Conservation (phyloP, 73 alveolate species). For the Tetrahymena thermophila region DNA sequence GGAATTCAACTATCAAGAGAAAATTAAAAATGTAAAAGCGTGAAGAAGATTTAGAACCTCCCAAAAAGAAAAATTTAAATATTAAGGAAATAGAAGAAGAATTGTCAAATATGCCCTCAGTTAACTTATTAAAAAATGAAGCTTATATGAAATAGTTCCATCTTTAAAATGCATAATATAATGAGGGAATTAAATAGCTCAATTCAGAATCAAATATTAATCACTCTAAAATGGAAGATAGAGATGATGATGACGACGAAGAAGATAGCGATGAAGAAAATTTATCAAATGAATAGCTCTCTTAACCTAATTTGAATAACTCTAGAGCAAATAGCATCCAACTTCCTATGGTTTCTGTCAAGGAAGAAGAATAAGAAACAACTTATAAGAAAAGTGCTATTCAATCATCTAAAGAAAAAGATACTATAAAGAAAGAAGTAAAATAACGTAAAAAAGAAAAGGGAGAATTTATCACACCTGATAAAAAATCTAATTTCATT, state of each 20-base stretch:
- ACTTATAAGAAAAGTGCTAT: not conserved
- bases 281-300: not conserved
- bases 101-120: not conserved
- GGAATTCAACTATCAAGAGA: slow-evolving; percentile 83
- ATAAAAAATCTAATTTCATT: not conserved
- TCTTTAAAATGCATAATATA: not conserved
- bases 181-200: not conserved
- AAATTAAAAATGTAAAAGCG: slow-evolving; percentile 28
- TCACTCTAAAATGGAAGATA: not conserved
- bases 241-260: not conserved
- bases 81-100: not conserved
- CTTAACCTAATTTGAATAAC: not conserved
- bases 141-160: not conserved
- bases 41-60: slow-evolving; percentile 30
- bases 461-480: not conserved
- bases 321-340: not conserved
- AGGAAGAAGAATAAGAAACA: not conserved
- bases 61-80: not conserved
- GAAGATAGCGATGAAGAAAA: not conserved
- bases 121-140: not conserved
- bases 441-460: not conserved
- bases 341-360: not conserved
- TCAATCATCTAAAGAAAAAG: not conserved
- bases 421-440: not conserved
- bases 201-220: not conserved